Evolutionary conservation across 2,329 filamentous ascomycete genomes (phyloP), one percentile per base, ranked within the genome.

Genomic region (Monosporascus sp.): DNA sequence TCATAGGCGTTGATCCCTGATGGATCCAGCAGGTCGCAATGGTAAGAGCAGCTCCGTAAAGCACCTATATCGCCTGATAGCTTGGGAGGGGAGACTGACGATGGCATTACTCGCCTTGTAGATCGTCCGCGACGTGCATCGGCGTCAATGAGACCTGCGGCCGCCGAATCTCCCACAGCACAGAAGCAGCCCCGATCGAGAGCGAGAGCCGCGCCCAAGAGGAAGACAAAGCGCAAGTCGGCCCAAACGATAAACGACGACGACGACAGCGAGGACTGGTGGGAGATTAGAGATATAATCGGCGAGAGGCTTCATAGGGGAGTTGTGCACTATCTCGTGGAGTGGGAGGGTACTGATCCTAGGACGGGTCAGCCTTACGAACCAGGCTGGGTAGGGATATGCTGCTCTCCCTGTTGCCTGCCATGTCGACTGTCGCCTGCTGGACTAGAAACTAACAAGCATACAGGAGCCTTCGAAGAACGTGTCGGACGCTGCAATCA

Each of bases 301-400:
- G 65, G 64, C 49, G 72, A 75, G 65, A 72, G 67, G 54, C 15
- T 37, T 5, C 52, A 60, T 20, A 53, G 59, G 31, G 64, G 70
- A 11, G 62, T 61, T 24, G 63, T 63, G 11, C 56, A 71, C n/a
- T 86, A 84, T 58, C 63, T 72, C 3, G 75, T 86, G 51, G 76
- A 83, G 61, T 86, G 83, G 83, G 75, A 72, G 48, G 74, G 78
- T 54, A 68, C 54, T 14, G 64, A 84, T 60, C 67, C 72, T n/a
- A 55, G 59, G 2, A 80, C 78, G 40, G 79, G 78, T 18, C 63
- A 75, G 55, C 55, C 57, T 1, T 85, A 76, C 62, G 52, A 67
- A 3, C 76, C 75, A 9, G 77, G 69, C 48, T 86, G 83, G 83
- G 81, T 78, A 72, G 37, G 68, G 11, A 46, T 15, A 26, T 46